Evolutionary conservation across 352 stramenopile genomes (phyloP), one percentile per base, ranked within the genome.

Genomic region (Phytopythium kandeliae): DNA sequence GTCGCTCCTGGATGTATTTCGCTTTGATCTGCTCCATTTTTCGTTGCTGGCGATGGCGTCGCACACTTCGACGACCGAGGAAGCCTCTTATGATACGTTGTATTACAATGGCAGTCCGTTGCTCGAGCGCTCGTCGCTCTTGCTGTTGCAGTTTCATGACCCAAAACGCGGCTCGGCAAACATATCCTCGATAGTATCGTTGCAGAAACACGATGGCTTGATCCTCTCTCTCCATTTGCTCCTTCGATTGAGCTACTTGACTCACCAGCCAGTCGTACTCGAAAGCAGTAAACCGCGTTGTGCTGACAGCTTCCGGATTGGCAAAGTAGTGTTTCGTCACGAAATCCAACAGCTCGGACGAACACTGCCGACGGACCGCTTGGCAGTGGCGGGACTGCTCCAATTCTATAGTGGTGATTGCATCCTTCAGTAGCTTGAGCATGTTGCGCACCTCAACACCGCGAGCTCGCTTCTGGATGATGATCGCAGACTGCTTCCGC

Each of bases 381-480:
- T 48, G 45, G 47, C 62, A 86, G 46, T 72, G 70, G 25, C 77
- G 56, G n/a, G 24, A 44, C 34, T 86, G 77, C 42, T 88, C 63
- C 22, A 57, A 37, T 16, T 86, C 72, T 9, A 85, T 54, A 2
- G 74, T 36, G 19, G 55, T 49, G 45, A 82, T 63, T 0, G 66
- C 72, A 2, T 74, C 58, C 7, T 65, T 65, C 17, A 86, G 64
- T n/a, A 84, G 33, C 21, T 48, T 28, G 13, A 69, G 59, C 4
- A 55, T 55, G 2, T 65, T 62, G 9, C 75, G 63, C 1, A 63
- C 72, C 36, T 85, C 77, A 8, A 74, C 61, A 11, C 71, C 72
- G 0, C 77, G 66, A 0, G 71, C 63, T 7, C 72, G 62, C 33
- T 82, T 85, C 51, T 86, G 74, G 42, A 88, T 79, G 10, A 86